Percentiles rank a stretch among this genome's conserved stretches.
These are phyloP conservation scores for Mortierella sp. DNA, from an alignment of 371 early-diverging fungal species.

Conservation along the genomic window DNA sequence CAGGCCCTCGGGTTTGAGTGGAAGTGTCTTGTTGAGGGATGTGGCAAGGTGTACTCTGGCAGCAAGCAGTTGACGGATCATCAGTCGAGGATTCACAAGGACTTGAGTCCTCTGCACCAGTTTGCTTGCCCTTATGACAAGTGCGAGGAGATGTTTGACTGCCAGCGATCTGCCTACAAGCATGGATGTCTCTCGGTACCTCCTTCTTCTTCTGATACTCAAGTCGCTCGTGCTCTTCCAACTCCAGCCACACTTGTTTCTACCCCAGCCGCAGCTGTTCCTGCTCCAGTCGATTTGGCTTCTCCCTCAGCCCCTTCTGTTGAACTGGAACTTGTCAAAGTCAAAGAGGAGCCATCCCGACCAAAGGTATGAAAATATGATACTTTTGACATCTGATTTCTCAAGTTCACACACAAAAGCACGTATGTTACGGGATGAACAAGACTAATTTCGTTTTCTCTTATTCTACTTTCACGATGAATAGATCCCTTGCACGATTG, in stretches of 20 bases:
- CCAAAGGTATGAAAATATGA: no score
- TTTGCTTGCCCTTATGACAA: slow-evolving; percentile 41
- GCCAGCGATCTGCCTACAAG: slow-evolving; percentile 47
- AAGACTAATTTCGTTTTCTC: background rate
- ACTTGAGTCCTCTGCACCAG: slow-evolving; percentile 27
- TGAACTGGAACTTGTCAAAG: background rate
- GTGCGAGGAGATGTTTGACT: slow-evolving; percentile 33
- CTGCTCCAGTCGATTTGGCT: background rate
- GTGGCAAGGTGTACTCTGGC: slow-evolving; percentile 50
- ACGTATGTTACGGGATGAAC: no score
- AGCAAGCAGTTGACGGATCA: slow-evolving; percentile 53
- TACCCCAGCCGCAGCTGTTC: background rate
- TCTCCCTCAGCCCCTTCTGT: background rate
- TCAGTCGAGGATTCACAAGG: slow-evolving; percentile 45
- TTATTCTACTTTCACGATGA: background rate
- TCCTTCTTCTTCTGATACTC: background rate
- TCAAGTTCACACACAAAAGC: no score
- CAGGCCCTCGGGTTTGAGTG: slow-evolving; percentile 54
- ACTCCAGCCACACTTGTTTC: background rate
- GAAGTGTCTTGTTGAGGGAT: slow-evolving; percentile 38
- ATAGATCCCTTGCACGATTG: slow-evolving; percentile 30
- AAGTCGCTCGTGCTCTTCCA: background rate
- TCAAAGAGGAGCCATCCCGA: background rate
- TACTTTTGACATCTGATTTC: no score
- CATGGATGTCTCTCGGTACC: slow-evolving; percentile 31